Evolutionary conservation across 2,329 filamentous ascomycete genomes (phyloP).

Genomic region (Leptosphaerulina australis): DNA sequence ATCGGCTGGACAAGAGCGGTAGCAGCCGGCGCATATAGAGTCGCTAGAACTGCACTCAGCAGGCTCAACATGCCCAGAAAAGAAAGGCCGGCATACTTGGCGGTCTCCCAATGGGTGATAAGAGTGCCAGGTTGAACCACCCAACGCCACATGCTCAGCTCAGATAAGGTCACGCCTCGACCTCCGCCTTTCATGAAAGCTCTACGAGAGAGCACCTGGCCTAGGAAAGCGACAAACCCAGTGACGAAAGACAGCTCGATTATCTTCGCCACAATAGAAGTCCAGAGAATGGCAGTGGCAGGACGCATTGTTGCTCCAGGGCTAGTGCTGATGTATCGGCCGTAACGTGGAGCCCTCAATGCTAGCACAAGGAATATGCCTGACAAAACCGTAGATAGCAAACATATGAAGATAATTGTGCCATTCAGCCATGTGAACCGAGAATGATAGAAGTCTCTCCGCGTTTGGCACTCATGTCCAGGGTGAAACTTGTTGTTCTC

Average conservation of each 20-base stretch:
- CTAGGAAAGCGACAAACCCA: slow-evolving; percentile 74
- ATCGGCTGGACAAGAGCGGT: slow-evolving; percentile 77
- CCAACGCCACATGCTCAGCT: slow-evolving; percentile 80
- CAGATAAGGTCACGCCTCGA: slow-evolving; percentile 72
- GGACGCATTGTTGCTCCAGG: slow-evolving; percentile 59
- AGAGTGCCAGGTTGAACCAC: slow-evolving; percentile 68
- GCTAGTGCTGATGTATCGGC: slow-evolving; percentile 59
- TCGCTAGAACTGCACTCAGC: slow-evolving; percentile 67
- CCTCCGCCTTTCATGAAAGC: slow-evolving; percentile 64
- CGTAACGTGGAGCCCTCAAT: slow-evolving; percentile 67
- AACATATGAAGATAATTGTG: slow-evolving; percentile 53
- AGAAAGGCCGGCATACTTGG: slow-evolving; percentile 68
- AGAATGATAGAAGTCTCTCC: slow-evolving; percentile 48
- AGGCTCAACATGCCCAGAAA: slow-evolving; percentile 69
- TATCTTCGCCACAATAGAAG: slow-evolving; percentile 73
- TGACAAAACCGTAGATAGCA: slow-evolving; percentile 70
- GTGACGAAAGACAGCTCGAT: slow-evolving; percentile 81
- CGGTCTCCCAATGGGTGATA: slow-evolving; percentile 69
- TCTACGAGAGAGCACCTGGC: slow-evolving; percentile 74
- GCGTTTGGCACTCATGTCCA: slow-evolving; percentile 45
- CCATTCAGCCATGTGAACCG: slow-evolving; percentile 57
- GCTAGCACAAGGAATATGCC: slow-evolving; percentile 70
- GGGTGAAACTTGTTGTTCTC: slow-evolving; percentile 46
- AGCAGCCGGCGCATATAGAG: slow-evolving; percentile 78
- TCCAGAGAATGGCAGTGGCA: slow-evolving; percentile 69